These are phyloP conservation scores for Themeda triandra DNA, from an alignment of 176 grass and related monocot genomes.

Conservation along the genomic window DNA sequence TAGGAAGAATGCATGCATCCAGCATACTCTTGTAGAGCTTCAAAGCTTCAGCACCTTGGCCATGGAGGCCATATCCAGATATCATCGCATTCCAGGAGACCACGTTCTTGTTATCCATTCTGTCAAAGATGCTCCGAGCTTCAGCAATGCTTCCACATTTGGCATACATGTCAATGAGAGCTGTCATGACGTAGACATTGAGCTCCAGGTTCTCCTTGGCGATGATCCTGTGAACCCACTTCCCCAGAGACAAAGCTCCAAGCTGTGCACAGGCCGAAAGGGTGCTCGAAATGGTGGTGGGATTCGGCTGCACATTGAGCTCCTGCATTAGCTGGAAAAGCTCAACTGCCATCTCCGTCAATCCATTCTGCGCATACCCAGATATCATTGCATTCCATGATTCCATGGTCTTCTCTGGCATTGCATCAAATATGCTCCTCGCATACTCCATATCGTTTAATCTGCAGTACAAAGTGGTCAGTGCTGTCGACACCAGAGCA, in stretches of 20 bases:
- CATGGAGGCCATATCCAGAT: conserved; percentile 79
- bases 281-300: conserved; percentile 51
- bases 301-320: conserved; percentile 62
- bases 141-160: conserved; percentile 73
- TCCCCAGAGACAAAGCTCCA: conserved; percentile 63
- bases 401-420: conserved; percentile 66
- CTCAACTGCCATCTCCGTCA: conserved; percentile 52
- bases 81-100: conserved; percentile 87
- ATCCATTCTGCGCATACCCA: conserved; percentile 65
- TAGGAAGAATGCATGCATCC: conserved; percentile 41
- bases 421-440: conserved; percentile 61
- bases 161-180: conserved; percentile 76
- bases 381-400: conserved; percentile 94
- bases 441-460: conserved; percentile 68
- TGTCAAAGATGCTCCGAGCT: conserved; percentile 63
- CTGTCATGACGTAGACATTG: conserved; percentile 60
- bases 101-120: conserved; percentile 67
- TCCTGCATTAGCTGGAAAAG: conserved; percentile 73
- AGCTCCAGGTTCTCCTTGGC: conserved; percentile 49
- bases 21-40: conserved; percentile 64
- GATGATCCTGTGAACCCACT: conserved; percentile 68
- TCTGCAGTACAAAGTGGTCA: conserved; percentile 67
- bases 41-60: conserved; percentile 61
- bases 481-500: conserved; percentile 55
- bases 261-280: conserved; percentile 88